Evolutionary conservation across 2,329 filamentous ascomycete species (phyloP), one percentile per base, ranked within the genome.

Genomic region (Fusarium fujikuroi): DNA sequence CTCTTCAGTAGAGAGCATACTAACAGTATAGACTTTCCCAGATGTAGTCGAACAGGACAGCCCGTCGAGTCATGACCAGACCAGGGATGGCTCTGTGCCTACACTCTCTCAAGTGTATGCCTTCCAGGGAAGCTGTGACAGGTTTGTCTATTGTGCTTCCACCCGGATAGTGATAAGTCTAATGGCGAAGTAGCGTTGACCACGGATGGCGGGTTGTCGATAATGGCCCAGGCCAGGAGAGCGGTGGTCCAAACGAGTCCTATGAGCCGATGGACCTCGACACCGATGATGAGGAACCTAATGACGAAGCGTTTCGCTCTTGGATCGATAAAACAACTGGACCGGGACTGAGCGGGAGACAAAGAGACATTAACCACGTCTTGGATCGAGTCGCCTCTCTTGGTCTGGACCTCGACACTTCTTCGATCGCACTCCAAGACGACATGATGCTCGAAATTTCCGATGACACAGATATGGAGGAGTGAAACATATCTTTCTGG

Each of bases 11-110:
- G 8, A 49, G 4, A n/a, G 5, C 10, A 47, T 52, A 50, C 58
- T 73, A 25, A 73, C 16, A 44, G 39, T n/a, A 19, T 23, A 72
- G 63, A 9, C 14, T 53, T 16, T 19, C 34, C n/a, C 40, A 15
- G 12, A n/a, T 30, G n/a, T 8, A 16, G 32, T 16, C 25, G 21
- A 36, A 11, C 30, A 23, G 18, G 25, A 10, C 25, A 14, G 23
- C 23, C 54, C 36, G 19, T 14, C 12, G 15, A 36, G 21, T 34
- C 36, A 46, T 34, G 43, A 9, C 36, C 18, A 30, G 10, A 40
- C n/a, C 15, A 30, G 16, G n/a, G 30, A n/a, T n/a, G 28, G 9
- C 16, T 36, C 44, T 40, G n/a, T 28, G 34, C 44, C 15, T 23
- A 28, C 42, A 15, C 32, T 25, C 10, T 73, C 70, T n/a, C 18